Evolutionary conservation across 1,284 basidiomycete species (phyloP).

Genomic region (Pyrrhoderma lamaoense): DNA sequence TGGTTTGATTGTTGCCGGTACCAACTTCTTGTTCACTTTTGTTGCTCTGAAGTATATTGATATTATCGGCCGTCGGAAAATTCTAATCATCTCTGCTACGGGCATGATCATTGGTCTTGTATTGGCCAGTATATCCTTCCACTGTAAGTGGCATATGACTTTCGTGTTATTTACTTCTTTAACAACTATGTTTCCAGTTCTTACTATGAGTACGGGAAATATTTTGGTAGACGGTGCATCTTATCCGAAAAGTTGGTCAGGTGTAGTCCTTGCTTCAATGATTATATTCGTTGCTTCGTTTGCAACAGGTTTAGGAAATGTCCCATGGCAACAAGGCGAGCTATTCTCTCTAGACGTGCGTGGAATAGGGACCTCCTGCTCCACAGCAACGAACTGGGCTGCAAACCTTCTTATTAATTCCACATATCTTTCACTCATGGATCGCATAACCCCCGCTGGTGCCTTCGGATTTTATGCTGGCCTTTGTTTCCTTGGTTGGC

Average conservation of each 20-base stretch:
- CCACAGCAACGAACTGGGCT: conserved; percentile 80
- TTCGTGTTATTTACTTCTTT: not conserved
- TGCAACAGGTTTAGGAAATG: conserved; percentile 70
- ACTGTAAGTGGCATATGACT: conserved; percentile 45
- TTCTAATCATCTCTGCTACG: conserved; percentile 72
- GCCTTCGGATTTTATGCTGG: conserved; percentile 79
- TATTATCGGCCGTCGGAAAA: conserved; percentile 65
- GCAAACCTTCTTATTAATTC: conserved; percentile 72
- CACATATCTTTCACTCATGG: conserved; percentile 78
- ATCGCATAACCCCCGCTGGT: conserved; percentile 66
- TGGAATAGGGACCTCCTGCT: conserved; percentile 72
- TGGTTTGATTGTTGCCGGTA: conserved; percentile 69
- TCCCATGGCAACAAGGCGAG: conserved; percentile 55
- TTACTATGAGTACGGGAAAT: conserved; percentile 64
- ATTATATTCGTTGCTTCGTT: conserved; percentile 79
- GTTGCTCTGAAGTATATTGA: conserved; percentile 80
- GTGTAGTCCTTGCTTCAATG: conserved; percentile 71
- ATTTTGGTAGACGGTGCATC: conserved; percentile 53
- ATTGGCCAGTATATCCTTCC: conserved; percentile 68
- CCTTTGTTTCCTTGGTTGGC: conserved; percentile 61
- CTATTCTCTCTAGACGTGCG: conserved; percentile 41
- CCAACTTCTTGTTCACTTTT: conserved; percentile 79
- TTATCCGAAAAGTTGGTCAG: conserved; percentile 61
- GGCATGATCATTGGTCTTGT: conserved; percentile 70
- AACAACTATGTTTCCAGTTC: conserved; percentile 27